phyloP scores from a whole-genome alignment of 2,329 filamentous ascomycete species.

The Colletotrichum godetiae region DNA sequence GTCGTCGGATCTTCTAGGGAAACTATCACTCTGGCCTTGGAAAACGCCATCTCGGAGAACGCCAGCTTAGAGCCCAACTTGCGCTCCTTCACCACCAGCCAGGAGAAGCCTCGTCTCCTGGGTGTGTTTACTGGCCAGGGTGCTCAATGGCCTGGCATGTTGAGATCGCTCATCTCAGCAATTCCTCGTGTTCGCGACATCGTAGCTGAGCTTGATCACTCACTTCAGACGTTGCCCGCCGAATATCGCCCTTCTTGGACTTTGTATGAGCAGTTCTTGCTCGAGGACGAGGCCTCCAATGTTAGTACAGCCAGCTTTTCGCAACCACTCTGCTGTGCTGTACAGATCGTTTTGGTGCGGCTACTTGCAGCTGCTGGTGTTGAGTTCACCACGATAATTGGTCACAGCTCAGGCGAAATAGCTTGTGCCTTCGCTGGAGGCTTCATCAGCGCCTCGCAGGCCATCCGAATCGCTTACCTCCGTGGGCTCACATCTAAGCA shows the following conservation, averaged over 20 bases:
- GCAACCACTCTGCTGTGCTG: slow-evolving; percentile 33
- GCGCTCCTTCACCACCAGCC: not conserved
- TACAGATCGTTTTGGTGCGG: slow-evolving; percentile 41
- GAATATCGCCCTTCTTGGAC: slow-evolving; percentile 42
- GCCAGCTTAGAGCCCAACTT: not conserved
- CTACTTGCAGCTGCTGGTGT: slow-evolving; percentile 45
- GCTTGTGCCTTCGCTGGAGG: slow-evolving; percentile 61
- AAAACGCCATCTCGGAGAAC: not conserved
- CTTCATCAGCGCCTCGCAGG: slow-evolving; percentile 43
- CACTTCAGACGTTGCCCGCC: slow-evolving; percentile 35
- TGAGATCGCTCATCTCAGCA: slow-evolving; percentile 26
- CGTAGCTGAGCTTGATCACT: slow-evolving; percentile 39
- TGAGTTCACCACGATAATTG: slow-evolving; percentile 49
- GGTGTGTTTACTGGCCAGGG: slow-evolving; percentile 47
- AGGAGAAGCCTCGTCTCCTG: slow-evolving; percentile 9
- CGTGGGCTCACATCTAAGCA: slow-evolving; percentile 27
- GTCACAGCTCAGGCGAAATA: slow-evolving; percentile 63
- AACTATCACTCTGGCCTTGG: not conserved
- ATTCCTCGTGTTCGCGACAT: slow-evolving; percentile 25
- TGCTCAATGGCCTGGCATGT: slow-evolving; percentile 44
- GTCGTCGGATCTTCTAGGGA: not conserved
- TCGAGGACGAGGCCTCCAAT: slow-evolving; percentile 32
- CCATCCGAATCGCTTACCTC: slow-evolving; percentile 40
- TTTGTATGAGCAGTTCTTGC: slow-evolving; percentile 39
- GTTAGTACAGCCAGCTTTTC: slow-evolving; percentile 37